A percentile compares a stretch with the other conserved stretches of the same genome.
phyloP scores from a whole-genome alignment of 768 basidiomycete species.

The Neoboletus subvelutipes region DNA sequence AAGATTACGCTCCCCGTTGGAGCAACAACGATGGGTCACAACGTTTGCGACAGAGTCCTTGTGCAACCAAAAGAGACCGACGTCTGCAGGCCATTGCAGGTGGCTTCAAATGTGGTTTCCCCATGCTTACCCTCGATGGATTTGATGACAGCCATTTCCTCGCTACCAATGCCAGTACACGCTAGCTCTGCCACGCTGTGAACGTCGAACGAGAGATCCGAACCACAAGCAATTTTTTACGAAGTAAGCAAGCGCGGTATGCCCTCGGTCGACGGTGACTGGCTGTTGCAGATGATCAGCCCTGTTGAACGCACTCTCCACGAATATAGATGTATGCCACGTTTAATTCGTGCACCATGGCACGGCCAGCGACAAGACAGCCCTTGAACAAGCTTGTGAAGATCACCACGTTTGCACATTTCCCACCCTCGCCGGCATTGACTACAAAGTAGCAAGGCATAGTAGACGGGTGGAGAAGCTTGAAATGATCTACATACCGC shows the following conservation, averaged over 20 bases:
- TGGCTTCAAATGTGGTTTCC: constrained; percentile 93
- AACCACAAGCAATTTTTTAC: constrained; percentile 76
- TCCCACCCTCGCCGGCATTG: constrained; percentile 97
- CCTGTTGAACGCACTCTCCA: no score
- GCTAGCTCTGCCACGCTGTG: constrained; percentile 91
- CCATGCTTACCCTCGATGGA: constrained; percentile 92
- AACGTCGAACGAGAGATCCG: constrained; percentile 91
- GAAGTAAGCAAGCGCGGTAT: constrained; percentile 83
- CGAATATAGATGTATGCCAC: no score
- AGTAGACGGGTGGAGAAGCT: no score
- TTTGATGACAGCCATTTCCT: constrained; percentile 96
- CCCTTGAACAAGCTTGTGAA: constrained; percentile 98
- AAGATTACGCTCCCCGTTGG: no score
- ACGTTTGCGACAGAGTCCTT: constrained; percentile 97
- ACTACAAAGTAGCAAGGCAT: constrained; percentile 49
- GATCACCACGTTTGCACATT: constrained; percentile 99
- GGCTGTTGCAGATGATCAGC: no score
- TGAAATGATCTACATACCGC: constrained; percentile 41
- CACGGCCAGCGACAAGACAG: constrained; percentile 92
- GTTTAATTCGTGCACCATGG: constrained; percentile 95
- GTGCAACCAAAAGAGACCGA: constrained; percentile 95
- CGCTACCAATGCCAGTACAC: constrained; percentile 98
- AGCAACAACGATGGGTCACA: no score
- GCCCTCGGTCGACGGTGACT: constrained; percentile 70
- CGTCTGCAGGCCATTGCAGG: constrained; percentile 98